Evolutionary conservation across 768 basidiomycete genomes (phyloP).

Genomic region (Mycena galopus): DNA sequence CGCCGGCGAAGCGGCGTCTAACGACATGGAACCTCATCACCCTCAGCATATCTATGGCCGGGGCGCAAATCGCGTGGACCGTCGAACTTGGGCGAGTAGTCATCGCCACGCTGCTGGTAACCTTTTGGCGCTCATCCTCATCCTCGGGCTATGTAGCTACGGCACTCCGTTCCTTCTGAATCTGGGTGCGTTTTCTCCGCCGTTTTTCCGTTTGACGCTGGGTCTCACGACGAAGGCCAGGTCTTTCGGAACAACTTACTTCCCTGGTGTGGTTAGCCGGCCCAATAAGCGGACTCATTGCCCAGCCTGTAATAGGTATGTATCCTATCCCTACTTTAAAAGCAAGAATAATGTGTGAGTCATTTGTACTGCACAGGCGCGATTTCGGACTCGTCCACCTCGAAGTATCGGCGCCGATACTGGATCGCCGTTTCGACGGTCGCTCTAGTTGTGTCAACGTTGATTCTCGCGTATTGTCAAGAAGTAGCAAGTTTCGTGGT

Average conservation of each 20-base stretch:
- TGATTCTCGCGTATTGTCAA: slow-evolving; percentile 87
- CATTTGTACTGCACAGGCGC: slow-evolving; percentile 69
- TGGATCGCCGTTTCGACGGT: slow-evolving; percentile 94
- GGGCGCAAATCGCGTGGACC: slow-evolving; percentile 96
- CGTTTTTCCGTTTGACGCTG: background rate
- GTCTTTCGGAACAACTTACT: slow-evolving; percentile 90
- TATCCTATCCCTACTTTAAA: slow-evolving; percentile 22
- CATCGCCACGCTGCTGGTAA: background rate
- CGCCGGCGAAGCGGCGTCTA: slow-evolving; percentile 49
- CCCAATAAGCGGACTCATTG: slow-evolving; percentile 94
- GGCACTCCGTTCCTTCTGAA: slow-evolving; percentile 92
- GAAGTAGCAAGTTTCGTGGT: slow-evolving; percentile 80
- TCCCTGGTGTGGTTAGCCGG: slow-evolving; percentile 96
- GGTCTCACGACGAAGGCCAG: slow-evolving; percentile 50
- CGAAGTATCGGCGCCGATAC: slow-evolving; percentile 90
- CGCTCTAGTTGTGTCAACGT: slow-evolving; percentile 82
- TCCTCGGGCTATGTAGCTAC: slow-evolving; percentile 67
- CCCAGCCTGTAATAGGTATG: slow-evolving; percentile 96
- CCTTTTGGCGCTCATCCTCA: slow-evolving; percentile 33
- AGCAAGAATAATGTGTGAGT: slow-evolving; percentile 16
- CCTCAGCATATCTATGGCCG: slow-evolving; percentile 92
- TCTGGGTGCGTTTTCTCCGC: slow-evolving; percentile 52
- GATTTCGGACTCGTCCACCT: slow-evolving; percentile 93
- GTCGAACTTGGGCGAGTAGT: slow-evolving; percentile 87
- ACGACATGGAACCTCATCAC: slow-evolving; percentile 83